A percentile compares a stretch with the other conserved stretches of the same genome.
These are phyloP conservation scores for Arthroderma uncinatum DNA, from an alignment of 2,329 filamentous ascomycete species.

Conservation along the genomic window DNA sequence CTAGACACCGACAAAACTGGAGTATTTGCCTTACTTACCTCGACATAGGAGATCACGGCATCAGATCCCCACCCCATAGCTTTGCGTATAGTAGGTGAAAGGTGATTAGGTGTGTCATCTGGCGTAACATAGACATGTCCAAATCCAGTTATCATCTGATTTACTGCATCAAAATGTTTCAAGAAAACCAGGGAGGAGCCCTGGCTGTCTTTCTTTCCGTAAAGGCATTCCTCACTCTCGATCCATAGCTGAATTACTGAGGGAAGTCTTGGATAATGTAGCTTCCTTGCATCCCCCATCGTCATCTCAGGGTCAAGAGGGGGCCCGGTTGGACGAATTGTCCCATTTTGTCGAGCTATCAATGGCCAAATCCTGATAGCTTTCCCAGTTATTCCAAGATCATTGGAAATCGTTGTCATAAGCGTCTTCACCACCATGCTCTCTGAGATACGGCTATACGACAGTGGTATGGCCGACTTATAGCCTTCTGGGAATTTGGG, in stretches of 20 bases:
- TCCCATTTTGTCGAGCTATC: slow-evolving; percentile 98
- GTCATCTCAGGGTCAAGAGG: slow-evolving; percentile 67
- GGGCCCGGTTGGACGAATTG: slow-evolving; percentile 81
- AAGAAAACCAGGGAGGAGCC: slow-evolving; percentile 71
- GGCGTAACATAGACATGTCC: slow-evolving; percentile 79
- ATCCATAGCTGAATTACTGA: slow-evolving; percentile 67
- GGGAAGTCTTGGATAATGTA: slow-evolving; percentile 31
- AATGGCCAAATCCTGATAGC: neutral
- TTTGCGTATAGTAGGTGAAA: slow-evolving; percentile 52
- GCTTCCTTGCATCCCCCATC: slow-evolving; percentile 62
- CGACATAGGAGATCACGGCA: neutral
- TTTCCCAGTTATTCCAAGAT: neutral
- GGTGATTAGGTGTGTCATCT: slow-evolving; percentile 78
- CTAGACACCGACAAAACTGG: neutral
- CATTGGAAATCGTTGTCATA: neutral
- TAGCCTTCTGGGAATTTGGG: neutral
- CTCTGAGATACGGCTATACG: neutral
- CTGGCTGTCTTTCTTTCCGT: slow-evolving; percentile 63
- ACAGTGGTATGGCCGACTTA: neutral
- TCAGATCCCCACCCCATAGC: neutral
- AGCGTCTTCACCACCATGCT: neutral
- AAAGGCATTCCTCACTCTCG: slow-evolving; percentile 59
- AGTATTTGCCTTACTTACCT: neutral
- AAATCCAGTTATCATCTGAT: slow-evolving; percentile 23
- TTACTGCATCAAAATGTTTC: slow-evolving; percentile 40